Base-by-base conservation (phyloP, 495 filamentous ascomycete genomes). In the Rhypophila decipiens region DNA sequence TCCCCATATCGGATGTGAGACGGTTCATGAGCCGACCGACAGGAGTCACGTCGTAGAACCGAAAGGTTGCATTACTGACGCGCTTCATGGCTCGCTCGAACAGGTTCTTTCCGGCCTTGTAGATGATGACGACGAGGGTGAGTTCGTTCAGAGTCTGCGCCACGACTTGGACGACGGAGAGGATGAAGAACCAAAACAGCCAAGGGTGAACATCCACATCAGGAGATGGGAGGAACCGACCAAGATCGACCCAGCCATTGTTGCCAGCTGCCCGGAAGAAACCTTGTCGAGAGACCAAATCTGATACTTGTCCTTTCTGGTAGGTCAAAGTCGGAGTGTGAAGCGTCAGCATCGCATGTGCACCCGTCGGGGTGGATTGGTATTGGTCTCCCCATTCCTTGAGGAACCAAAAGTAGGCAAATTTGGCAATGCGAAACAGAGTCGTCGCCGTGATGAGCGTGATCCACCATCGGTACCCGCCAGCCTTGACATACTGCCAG, bases 371-470 rank as follows among this genome's bases (percentile, higher is more conserved):
- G 4, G 46, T 8, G n/a, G 33, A 41, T 8, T 23, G 68, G 58
- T 90, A 91, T 5, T 80, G 78, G 62, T 90, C 87, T 39, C 85
- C 86, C 88, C 88, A 94, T 53, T 77, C 74, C 55, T 94, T 91
- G 37, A 94, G 76, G 44, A 89, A 91, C 85, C 86, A 94, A 12
- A 76, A 78, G 53, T 86, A 77, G 21, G 65, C 77, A 41, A 89
- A 64, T 45, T 75, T 70, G 22, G 75, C 55, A 4, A 82, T 52
- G 18, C 87, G 82, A 53, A 78, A 84, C 1, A 83, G 38, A 17
- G 74, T 58, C 20, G 88, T 72, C 17, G 82, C 61, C 2, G 72
- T 37, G 38, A 88, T 66, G 19, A 88, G 68, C 5, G 74, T 53
- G 15, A 60, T 54, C 88, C 88, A 94, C 78, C 82, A 90, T 37